Percentiles rank a stretch among this genome's conserved stretches.
These are phyloP conservation scores for Meredithiella fracta DNA, from an alignment of 2,329 filamentous ascomycete genomes.

Conservation along the genomic window DNA sequence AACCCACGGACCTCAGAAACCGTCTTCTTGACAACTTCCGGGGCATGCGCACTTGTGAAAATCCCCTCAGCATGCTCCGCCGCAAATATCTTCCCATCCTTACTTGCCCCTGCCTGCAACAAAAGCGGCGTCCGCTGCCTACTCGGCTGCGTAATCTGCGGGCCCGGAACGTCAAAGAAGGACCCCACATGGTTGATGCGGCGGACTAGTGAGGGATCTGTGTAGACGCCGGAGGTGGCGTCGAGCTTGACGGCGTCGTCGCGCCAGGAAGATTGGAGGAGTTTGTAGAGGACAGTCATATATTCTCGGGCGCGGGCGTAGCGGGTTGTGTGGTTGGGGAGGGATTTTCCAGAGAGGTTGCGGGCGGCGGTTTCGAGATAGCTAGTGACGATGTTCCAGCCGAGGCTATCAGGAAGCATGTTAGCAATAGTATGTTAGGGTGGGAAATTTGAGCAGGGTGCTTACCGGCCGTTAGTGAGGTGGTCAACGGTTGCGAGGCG, in stretches of 20 bases:
- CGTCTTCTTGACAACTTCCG: constrained; percentile 41
- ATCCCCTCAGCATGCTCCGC: constrained; percentile 56
- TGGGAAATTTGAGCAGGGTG: background rate
- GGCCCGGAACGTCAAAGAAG: constrained; percentile 41
- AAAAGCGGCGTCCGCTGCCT: constrained; percentile 54
- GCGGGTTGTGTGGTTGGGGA: constrained; percentile 39
- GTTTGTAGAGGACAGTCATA: constrained; percentile 47
- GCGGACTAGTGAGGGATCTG: constrained; percentile 34
- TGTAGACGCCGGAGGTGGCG: constrained; percentile 41
- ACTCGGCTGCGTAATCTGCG: constrained; percentile 48
- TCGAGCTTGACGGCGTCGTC: constrained; percentile 48
- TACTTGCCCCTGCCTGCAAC: constrained; percentile 53
- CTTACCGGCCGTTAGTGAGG: constrained; percentile 42
- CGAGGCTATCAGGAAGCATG: constrained; percentile 11
- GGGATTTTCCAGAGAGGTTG: background rate
- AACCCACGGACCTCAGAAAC: constrained; percentile 43
- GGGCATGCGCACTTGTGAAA: constrained; percentile 50
- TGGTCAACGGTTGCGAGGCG: constrained; percentile 52
- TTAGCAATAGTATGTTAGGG: background rate
- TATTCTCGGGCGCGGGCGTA: constrained; percentile 50
- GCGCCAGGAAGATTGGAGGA: constrained; percentile 51
- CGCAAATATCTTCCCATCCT: constrained; percentile 48
- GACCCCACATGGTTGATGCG: constrained; percentile 52
- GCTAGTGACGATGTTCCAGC: constrained; percentile 41
- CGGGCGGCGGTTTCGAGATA: constrained; percentile 49